phyloP scores from a whole-genome alignment of 805 yeast species.

The Maudiozyma serrabonitensis region DNA sequence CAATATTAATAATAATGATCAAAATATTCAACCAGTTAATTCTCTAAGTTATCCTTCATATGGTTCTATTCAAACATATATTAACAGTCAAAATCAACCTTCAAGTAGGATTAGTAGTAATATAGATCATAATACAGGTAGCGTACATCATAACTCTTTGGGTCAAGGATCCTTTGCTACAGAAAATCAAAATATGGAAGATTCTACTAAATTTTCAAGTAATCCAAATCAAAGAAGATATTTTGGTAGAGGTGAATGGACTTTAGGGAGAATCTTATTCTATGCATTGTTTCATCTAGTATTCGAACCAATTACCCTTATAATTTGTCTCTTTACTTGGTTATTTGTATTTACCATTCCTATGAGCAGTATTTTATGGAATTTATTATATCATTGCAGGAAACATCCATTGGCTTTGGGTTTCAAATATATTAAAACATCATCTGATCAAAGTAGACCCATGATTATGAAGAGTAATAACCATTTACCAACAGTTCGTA shows the following conservation, averaged over 20 bases:
- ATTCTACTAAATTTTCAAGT: neutral
- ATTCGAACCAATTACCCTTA: conserved; percentile 54
- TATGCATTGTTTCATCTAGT: conserved; percentile 59
- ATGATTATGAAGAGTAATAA: conserved; percentile 2
- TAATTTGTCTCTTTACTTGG: conserved; percentile 63
- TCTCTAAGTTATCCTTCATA: conserved; percentile 12
- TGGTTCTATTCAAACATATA: conserved; percentile 20
- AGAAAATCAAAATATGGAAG: neutral
- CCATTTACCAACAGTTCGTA: neutral
- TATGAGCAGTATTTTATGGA: conserved; percentile 70
- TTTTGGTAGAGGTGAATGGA: conserved; percentile 93
- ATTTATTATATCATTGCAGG: conserved; percentile 66
- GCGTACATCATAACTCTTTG: neutral
- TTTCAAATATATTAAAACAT: conserved; percentile 47
- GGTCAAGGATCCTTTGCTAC: neutral
- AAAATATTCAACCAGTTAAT: neutral
- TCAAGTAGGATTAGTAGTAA: neutral
- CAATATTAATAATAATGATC: neutral
- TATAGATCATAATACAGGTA: neutral
- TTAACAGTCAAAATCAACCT: conserved; percentile 14
- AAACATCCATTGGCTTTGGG: conserved; percentile 86
- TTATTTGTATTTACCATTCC: conserved; percentile 82
- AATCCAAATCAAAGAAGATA: conserved; percentile 38
- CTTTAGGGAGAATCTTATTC: conserved; percentile 68
- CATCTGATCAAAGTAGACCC: conserved; percentile 4